A percentile compares a stretch with the other conserved stretches of the same genome.
phyloP scores from a whole-genome alignment of 116 monocot genomes.

The Dioscorea cayenensis region DNA sequence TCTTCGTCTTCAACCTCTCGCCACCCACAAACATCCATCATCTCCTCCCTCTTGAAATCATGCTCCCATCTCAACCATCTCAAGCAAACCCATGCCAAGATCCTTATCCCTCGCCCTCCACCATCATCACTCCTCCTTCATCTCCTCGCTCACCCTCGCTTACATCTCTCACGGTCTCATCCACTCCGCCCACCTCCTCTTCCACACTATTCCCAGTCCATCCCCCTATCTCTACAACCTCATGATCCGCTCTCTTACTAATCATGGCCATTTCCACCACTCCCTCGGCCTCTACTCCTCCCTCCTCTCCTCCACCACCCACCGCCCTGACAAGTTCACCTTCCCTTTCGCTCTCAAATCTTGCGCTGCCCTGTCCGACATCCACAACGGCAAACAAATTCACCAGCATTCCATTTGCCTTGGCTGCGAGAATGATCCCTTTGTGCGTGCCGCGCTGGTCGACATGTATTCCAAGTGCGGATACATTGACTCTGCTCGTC shows the following conservation, averaged over 20 bases:
- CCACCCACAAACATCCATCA: not conserved
- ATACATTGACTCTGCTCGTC: slow-evolving; percentile 21
- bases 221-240: slow-evolving; percentile 13
- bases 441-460: slow-evolving; percentile 37
- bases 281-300: slow-evolving; percentile 21
- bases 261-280: slow-evolving; percentile 9
- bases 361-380: slow-evolving; percentile 32
- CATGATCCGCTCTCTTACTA: slow-evolving; percentile 14
- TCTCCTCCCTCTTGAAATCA: slow-evolving; percentile 29
- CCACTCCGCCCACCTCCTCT: slow-evolving; percentile 12
- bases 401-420: slow-evolving; percentile 31
- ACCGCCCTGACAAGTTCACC: slow-evolving; percentile 35
- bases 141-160: slow-evolving; percentile 13
- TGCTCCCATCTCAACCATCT: slow-evolving; percentile 20
- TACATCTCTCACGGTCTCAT: slow-evolving; percentile 20
- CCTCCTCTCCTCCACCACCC: slow-evolving; percentile 14
- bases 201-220: slow-evolving; percentile 7
- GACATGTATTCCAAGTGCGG: slow-evolving; percentile 68
- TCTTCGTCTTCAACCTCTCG: not conserved
- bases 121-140: slow-evolving; percentile 6
- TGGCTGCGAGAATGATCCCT: slow-evolving; percentile 18
- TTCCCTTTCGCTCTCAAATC: slow-evolving; percentile 58
- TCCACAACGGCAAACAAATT: slow-evolving; percentile 15
- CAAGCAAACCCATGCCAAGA: slow-evolving; percentile 22
- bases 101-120: slow-evolving; percentile 37